A percentile compares a stretch with the other conserved stretches of the same genome.
phyloP scores from a whole-genome alignment of 768 basidiomycete genomes.

The Termitomyces bulborhizus region DNA sequence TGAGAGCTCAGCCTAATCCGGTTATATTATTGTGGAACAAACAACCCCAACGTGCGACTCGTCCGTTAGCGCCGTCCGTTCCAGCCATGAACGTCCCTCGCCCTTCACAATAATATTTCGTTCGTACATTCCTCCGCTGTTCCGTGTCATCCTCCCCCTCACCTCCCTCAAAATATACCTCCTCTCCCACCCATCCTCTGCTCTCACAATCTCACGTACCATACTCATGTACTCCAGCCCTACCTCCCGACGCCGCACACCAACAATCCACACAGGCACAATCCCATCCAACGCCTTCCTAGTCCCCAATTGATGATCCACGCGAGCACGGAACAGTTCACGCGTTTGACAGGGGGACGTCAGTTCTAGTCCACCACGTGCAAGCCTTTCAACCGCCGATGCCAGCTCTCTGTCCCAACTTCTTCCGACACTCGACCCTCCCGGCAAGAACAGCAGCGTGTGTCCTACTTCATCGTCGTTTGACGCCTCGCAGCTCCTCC shows the following conservation, averaged over 20 bases:
- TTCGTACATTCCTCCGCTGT: conserved; percentile 41
- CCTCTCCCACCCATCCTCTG: conserved; percentile 53
- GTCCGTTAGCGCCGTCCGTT: conserved; percentile 14
- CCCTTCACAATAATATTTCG: conserved; percentile 36
- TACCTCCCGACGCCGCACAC: conserved; percentile 39
- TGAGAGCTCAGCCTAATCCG: conserved; percentile 25
- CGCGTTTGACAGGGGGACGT: conserved; percentile 16
- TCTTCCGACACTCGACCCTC: no score
- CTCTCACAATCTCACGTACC: conserved; percentile 55
- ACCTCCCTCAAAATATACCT: conserved; percentile 17
- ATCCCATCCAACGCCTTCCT: conserved; percentile 42
- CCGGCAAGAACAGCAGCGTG: not conserved
- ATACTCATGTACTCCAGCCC: conserved; percentile 68
- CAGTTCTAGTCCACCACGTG: no score
- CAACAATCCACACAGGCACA: conserved; percentile 33
- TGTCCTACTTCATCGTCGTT: conserved; percentile 57
- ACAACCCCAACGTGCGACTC: conserved; percentile 21
- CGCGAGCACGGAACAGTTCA: conserved; percentile 34
- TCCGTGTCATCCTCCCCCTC: conserved; percentile 46
- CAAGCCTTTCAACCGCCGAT: no score
- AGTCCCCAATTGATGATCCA: conserved; percentile 37
- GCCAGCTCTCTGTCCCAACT: no score
- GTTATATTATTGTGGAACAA: conserved; percentile 36
- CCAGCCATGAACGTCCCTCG: conserved; percentile 28
- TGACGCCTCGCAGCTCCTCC: conserved; percentile 26